Conservation (phyloP, 169 alveolate species). For the Neospora caninum region DNA sequence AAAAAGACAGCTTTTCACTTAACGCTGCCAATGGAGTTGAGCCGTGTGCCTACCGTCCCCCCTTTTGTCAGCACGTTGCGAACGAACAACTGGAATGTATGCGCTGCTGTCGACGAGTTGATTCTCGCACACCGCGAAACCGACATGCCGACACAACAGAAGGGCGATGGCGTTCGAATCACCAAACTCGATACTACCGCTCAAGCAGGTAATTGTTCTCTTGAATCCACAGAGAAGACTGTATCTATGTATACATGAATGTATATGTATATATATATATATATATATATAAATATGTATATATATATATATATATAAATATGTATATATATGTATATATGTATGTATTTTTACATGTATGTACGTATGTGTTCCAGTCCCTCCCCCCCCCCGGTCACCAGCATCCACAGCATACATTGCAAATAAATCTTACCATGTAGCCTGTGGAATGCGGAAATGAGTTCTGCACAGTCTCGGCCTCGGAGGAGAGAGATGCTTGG, state of each 20-base stretch:
- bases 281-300: not conserved
- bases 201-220: not conserved
- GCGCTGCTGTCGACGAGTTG: constrained; percentile 34
- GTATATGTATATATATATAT: not conserved
- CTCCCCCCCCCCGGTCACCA: too few relatives aligned
- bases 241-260: not conserved
- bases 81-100: not conserved
- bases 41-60: not conserved
- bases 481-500: too few relatives aligned
- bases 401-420: too few relatives aligned
- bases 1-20: too few relatives aligned
- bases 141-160: not conserved
- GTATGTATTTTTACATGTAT: too few relatives aligned
- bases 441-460: too few relatives aligned
- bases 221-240: not conserved
- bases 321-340: not conserved
- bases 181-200: not conserved
- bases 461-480: too few relatives aligned
- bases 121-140: constrained; percentile 31
- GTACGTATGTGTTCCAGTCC: too few relatives aligned
- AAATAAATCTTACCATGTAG: too few relatives aligned
- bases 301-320: not conserved
- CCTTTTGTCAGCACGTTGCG: not conserved
- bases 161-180: not conserved
- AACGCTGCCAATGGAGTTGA: too few relatives aligned